A percentile compares a stretch with the other conserved stretches of the same genome.
phyloP scores from a whole-genome alignment of 352 stramenopile species.

The Thalassiosira exigua region DNA sequence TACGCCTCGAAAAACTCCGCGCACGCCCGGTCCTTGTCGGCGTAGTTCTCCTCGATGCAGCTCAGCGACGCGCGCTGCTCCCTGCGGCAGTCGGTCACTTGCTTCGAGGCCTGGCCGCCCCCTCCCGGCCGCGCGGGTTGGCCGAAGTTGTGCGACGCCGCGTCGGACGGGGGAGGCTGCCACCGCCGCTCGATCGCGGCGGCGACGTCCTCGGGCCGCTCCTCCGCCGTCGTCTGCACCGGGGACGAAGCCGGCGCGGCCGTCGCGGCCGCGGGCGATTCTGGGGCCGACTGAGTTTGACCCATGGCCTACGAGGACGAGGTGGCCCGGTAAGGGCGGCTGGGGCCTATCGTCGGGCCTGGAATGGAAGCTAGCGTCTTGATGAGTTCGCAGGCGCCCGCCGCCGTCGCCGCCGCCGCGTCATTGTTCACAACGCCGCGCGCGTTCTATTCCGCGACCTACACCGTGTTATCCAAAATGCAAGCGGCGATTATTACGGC shows the following conservation, averaged over 20 bases:
- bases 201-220: neutral
- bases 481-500: no score
- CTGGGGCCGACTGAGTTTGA: no score
- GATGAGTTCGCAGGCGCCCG: no score
- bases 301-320: no score
- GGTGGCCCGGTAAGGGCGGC: no score
- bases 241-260: neutral
- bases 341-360: no score
- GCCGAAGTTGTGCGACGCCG: constrained; percentile 46
- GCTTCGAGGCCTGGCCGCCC: constrained; percentile 40
- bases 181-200: neutral
- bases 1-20: constrained; percentile 35
- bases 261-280: neutral
- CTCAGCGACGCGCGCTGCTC: constrained; percentile 69
- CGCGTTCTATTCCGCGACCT: no score
- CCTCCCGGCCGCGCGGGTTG: constrained; percentile 24
- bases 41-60: constrained; percentile 82
- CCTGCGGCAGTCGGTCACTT: constrained; percentile 70
- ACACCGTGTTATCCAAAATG: no score
- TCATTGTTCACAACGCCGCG: no score
- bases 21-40: constrained; percentile 62
- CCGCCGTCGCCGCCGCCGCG: no score
- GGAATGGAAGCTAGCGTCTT: no score
- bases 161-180: neutral
- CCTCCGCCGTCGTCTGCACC: neutral